phyloP scores from a whole-genome alignment of 352 stramenopile genomes.

The Globisporangium lucens region DNA sequence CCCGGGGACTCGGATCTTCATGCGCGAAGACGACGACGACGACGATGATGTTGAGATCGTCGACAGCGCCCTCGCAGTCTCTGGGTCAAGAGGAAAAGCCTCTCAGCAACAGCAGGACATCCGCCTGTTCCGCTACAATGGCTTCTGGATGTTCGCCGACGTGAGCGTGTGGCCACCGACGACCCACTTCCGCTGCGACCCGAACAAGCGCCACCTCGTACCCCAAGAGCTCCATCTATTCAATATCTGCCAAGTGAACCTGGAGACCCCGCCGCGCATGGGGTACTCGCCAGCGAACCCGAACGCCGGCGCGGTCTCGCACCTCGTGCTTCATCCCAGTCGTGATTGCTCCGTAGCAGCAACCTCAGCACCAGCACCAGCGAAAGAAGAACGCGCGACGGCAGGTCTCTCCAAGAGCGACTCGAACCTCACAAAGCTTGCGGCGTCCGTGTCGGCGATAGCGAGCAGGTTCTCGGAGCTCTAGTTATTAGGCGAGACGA shows the following conservation, averaged over 20 bases:
- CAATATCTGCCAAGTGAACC: slow-evolving; percentile 27
- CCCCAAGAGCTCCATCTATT: slow-evolving; percentile 14
- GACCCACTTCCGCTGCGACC: slow-evolving; percentile 64
- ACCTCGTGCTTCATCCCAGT: slow-evolving; percentile 24
- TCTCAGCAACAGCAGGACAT: slow-evolving; percentile 29
- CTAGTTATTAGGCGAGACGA: slow-evolving; percentile 13
- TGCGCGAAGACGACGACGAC: slow-evolving; percentile 37
- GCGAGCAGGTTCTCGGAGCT: slow-evolving; percentile 24
- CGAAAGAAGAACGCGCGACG: not conserved
- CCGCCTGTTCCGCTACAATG: slow-evolving; percentile 53
- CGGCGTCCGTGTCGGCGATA: slow-evolving; percentile 14
- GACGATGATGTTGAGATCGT: slow-evolving; percentile 23
- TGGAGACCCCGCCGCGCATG: slow-evolving; percentile 30
- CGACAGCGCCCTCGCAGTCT: not conserved
- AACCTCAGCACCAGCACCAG: not conserved
- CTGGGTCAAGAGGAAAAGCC: not conserved
- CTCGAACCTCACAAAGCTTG: slow-evolving; percentile 1
- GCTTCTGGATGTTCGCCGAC: slow-evolving; percentile 69
- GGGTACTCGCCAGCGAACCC: slow-evolving; percentile 37
- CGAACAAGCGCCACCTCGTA: slow-evolving; percentile 32
- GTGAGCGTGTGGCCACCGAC: slow-evolving; percentile 47
- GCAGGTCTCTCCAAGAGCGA: not conserved
- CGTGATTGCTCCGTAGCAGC: not conserved
- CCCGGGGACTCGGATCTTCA: slow-evolving; percentile 36
- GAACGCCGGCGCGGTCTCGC: slow-evolving; percentile 6